Percentiles rank a stretch among this genome's conserved stretches.
Evolutionary conservation across 352 stramenopile genomes (phyloP).

Genomic region (Halophytophthora batemanensis): DNA sequence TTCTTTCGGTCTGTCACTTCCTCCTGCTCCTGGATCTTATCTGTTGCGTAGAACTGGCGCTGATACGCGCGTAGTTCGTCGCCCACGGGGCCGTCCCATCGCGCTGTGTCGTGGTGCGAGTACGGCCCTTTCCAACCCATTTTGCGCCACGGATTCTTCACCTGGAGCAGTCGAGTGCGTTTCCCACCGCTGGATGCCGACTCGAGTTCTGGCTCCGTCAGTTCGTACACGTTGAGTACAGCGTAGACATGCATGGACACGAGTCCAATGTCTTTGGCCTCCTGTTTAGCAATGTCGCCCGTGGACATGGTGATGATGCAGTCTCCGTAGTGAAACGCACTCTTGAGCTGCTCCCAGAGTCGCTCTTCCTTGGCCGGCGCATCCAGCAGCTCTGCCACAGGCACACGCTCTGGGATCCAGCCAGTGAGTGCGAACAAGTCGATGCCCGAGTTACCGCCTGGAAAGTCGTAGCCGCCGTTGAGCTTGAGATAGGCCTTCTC

Average conservation of each 20-base stretch:
- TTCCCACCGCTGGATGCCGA: slow-evolving; percentile 23
- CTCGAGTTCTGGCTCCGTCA: slow-evolving; percentile 56
- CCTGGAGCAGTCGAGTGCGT: slow-evolving; percentile 80
- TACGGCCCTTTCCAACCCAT: slow-evolving; percentile 86
- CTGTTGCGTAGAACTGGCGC: slow-evolving; percentile 39
- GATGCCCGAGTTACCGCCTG: slow-evolving; percentile 95
- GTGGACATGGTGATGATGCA: slow-evolving; percentile 97
- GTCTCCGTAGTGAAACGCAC: slow-evolving; percentile 93
- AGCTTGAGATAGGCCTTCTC: slow-evolving; percentile 99
- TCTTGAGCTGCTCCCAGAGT: slow-evolving; percentile 93
- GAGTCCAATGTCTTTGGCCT: slow-evolving; percentile 86
- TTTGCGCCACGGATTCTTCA: slow-evolving; percentile 97
- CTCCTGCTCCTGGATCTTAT: slow-evolving; percentile 12
- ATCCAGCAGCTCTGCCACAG: slow-evolving; percentile 67
- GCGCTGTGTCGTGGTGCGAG: slow-evolving; percentile 52
- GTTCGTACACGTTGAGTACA: slow-evolving; percentile 91
- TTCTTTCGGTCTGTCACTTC: slow-evolving; percentile 9
- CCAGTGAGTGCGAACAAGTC: slow-evolving; percentile 98
- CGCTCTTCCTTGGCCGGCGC: slow-evolving; percentile 93
- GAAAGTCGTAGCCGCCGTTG: slow-evolving; percentile 97
- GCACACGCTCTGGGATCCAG: slow-evolving; percentile 96
- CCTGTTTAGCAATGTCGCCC: slow-evolving; percentile 67
- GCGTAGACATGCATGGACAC: slow-evolving; percentile 97
- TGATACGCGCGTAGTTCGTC: slow-evolving; percentile 60
- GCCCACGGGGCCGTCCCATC: slow-evolving; percentile 54